Percentiles rank a stretch among this genome's conserved stretches.
Conservation (phyloP, 352 stramenopile genomes). For the Phytophthora idaei region DNA sequence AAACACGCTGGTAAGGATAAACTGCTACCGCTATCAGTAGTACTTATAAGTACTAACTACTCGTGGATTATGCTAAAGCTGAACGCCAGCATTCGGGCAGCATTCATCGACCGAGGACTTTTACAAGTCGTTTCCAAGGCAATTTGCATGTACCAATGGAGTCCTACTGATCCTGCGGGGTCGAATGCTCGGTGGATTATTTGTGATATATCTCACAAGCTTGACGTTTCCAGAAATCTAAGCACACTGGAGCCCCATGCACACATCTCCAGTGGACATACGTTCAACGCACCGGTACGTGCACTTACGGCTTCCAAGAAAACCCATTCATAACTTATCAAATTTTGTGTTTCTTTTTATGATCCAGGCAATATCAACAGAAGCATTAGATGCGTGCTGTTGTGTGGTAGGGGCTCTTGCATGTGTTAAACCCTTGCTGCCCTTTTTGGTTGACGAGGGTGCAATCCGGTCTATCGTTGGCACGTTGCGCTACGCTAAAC, state of each 20-base stretch:
- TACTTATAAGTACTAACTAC: neutral
- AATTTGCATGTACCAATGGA: constrained; percentile 25
- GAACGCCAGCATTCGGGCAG: constrained; percentile 19
- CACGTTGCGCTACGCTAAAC: constrained; percentile 33
- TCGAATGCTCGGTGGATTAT: constrained; percentile 26
- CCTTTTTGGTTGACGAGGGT: constrained; percentile 19
- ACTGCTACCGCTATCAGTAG: neutral
- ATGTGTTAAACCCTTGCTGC: constrained; percentile 14
- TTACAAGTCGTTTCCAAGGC: constrained; percentile 33
- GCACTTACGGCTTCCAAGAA: neutral
- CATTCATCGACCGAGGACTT: constrained; percentile 34
- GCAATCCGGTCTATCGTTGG: constrained; percentile 25
- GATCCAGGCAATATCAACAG: constrained; percentile 36
- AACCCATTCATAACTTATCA: no score
- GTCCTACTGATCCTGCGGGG: constrained; percentile 7
- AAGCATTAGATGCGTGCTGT: constrained; percentile 45
- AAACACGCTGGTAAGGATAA: constrained; percentile 22
- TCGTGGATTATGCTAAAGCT: constrained; percentile 4
- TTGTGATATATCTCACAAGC: constrained; percentile 26
- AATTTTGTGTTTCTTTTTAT: neutral
- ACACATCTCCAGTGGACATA: constrained; percentile 11
- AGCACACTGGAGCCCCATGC: constrained; percentile 29
- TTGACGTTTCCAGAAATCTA: constrained; percentile 34
- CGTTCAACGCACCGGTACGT: constrained; percentile 24
- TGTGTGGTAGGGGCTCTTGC: constrained; percentile 41